phyloP scores from a whole-genome alignment of 2,329 filamentous ascomycete genomes.

The Epicoccum nigrum region DNA sequence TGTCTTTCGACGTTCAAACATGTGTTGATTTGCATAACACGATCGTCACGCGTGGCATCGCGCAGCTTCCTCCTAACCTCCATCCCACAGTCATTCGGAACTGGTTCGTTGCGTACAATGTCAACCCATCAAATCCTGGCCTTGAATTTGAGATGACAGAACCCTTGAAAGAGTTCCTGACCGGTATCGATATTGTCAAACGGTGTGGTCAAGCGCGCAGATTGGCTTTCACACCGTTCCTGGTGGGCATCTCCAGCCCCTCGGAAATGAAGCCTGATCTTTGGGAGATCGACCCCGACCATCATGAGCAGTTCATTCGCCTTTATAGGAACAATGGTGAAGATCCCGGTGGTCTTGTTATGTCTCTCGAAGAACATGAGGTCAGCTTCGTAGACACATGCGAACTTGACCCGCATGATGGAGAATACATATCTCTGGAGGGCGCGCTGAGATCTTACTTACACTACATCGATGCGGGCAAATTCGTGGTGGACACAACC shows the following conservation, averaged over 20 bases:
- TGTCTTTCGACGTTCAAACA: not conserved
- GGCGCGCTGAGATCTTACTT: slow-evolving; percentile 1
- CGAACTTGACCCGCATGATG: not conserved
- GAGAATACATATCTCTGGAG: not conserved
- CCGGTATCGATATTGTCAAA: slow-evolving; percentile 3
- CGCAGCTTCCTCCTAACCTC: not conserved
- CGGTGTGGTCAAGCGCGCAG: not conserved
- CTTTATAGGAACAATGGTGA: slow-evolving; percentile 1
- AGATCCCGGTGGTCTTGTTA: slow-evolving; percentile 3
- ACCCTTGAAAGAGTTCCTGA: slow-evolving; percentile 2
- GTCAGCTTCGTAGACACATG: not conserved
- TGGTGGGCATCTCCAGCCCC: not conserved
- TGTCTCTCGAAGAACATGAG: not conserved
- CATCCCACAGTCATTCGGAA: not conserved
- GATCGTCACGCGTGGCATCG: slow-evolving; percentile 1
- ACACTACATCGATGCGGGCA: not conserved
- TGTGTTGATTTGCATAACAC: slow-evolving; percentile 2
- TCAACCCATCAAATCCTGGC: not conserved
- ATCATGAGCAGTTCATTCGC: slow-evolving; percentile 1
- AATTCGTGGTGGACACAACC: slow-evolving; percentile 3
- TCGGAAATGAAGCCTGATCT: slow-evolving; percentile 1
- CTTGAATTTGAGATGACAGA: not conserved
- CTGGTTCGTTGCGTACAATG: slow-evolving; percentile 2
- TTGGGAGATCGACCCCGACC: slow-evolving; percentile 1
- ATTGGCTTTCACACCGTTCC: slow-evolving; percentile 5